Evolutionary conservation across 78 protist species (phyloP).

Genomic region (Emiliania huxleyi): DNA sequence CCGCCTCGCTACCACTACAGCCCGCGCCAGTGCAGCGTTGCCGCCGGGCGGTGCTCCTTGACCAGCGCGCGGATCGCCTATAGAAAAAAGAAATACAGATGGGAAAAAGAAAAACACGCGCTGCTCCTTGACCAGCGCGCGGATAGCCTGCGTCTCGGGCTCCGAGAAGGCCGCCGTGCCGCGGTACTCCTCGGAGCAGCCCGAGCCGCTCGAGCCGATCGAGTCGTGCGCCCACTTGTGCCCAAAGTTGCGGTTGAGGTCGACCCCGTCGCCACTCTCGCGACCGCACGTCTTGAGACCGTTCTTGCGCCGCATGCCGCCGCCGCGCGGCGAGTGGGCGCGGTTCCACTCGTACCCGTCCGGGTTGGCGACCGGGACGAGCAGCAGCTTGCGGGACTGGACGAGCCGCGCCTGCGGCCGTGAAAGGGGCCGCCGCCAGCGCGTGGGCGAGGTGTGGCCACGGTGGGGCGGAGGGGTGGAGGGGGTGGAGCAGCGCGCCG

Average conservation of each 20-base stretch:
- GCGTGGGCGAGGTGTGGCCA: too few species aligned
- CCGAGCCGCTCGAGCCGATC: neutral
- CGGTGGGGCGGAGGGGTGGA: too few species aligned
- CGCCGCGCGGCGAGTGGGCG: neutral
- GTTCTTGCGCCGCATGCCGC: neutral
- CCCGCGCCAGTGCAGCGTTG: neutral
- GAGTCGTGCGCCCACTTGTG: neutral
- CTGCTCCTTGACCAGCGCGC: neutral
- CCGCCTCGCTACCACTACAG: too few species aligned
- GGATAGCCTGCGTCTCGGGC: neutral
- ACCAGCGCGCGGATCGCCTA: neutral
- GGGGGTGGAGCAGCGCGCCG: too few species aligned
- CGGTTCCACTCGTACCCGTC: neutral
- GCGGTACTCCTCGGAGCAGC: conserved; percentile 6
- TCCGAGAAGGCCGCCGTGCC: neutral
- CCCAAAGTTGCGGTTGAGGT: conserved; percentile 21
- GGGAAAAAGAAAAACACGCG: too few species aligned
- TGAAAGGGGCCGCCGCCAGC: too few species aligned
- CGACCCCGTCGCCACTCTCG: neutral
- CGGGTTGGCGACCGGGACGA: neutral
- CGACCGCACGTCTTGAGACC: neutral
- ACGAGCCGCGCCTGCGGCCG: neutral
- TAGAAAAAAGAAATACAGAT: too few species aligned
- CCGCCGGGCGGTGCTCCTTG: neutral
- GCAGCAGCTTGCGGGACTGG: neutral